Evolutionary conservation across 371 early-diverging fungal genomes (phyloP).

Genomic region (Massospora cicadina): DNA sequence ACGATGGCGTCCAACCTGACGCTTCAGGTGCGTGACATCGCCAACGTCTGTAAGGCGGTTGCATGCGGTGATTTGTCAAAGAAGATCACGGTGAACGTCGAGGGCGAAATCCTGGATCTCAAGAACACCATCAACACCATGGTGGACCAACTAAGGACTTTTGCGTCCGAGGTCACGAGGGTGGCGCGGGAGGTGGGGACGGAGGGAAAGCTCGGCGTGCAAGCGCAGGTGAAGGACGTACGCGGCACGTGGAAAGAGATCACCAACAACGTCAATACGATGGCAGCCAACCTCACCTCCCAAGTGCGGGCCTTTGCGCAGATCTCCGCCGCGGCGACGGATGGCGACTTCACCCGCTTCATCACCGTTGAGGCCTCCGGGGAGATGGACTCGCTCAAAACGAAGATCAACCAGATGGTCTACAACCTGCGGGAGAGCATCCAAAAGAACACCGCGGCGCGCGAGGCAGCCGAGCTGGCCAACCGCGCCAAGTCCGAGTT

Average conservation of each 20-base stretch:
- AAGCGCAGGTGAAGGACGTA: conserved; percentile 27
- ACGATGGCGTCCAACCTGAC: conserved; percentile 24
- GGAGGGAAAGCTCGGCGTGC: conserved; percentile 32
- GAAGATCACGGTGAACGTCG: conserved; percentile 23
- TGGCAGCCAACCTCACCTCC: conserved; percentile 34
- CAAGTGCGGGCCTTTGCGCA: conserved; percentile 44
- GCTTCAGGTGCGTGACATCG: conserved; percentile 18
- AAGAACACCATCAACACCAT: conserved; percentile 31
- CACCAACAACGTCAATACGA: conserved; percentile 34
- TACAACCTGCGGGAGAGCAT: conserved; percentile 43
- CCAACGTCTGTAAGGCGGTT: conserved; percentile 25
- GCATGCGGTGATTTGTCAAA: conserved; percentile 28
- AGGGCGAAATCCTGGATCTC: conserved; percentile 31
- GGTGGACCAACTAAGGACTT: conserved; percentile 27
- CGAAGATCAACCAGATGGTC: conserved; percentile 59
- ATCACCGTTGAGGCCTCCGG: conserved; percentile 53
- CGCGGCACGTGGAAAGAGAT: conserved; percentile 47
- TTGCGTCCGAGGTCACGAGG: conserved; percentile 32
- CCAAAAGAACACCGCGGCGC: conserved; percentile 43
- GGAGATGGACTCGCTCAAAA: conserved; percentile 59
- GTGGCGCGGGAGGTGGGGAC: conserved; percentile 44
- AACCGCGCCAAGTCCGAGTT: conserved; percentile 27
- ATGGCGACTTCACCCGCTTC: conserved; percentile 40
- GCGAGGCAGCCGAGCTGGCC: conserved; percentile 54
- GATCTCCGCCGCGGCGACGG: conserved; percentile 39